Evolutionary conservation across 164 flowering plant genomes (phyloP), one percentile per base, ranked within the genome.

Genomic region (Euptelea pleiosperma): DNA sequence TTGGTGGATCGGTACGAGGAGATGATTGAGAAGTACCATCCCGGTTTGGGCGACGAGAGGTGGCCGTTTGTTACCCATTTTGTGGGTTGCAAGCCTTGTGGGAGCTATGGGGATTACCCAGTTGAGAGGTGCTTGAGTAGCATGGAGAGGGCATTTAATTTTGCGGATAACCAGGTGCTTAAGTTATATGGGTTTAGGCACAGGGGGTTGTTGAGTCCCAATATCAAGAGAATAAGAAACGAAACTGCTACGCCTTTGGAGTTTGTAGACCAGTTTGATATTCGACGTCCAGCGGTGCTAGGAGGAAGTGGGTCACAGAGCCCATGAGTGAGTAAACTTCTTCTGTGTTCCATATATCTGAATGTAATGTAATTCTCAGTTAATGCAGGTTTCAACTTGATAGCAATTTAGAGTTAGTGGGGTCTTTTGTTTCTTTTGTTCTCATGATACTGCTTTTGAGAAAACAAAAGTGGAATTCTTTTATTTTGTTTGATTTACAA

Each of bases 31-130:
- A 92, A 87, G 71, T 82, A 92, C 55, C 89, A 87, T 62, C 91
- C 98, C 0, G 98, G 96, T 4, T 70, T 83, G 35, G 96, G 98
- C 3, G 96, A 92, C 43, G 96, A 87, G 62, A 76, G 98, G 73
- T 92, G 98, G 96, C 98, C 98, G 0, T 89, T 91, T 60, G 92
- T 91, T 44, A 91, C 98, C 15, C 98, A 91, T 77, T 91, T 91
- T 50, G 96, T 88, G 48, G 98, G 98, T 31, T 91, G 96, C 69
- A 86, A 89, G 79, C 95, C 98, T 63, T 91, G 98, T 61, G 94
- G 96, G 5, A 85, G 95, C 65, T 83, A 89, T 63, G 96, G 92
- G 25, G 96, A 89, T 74, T 89, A 91, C 54, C 84, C 95, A 0
- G 91, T 82, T 36, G 85, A 86, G 78, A 81, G 79, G 63, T 91